phyloP scores from a whole-genome alignment of 345 rosid species.

The Populus simonii region DNA sequence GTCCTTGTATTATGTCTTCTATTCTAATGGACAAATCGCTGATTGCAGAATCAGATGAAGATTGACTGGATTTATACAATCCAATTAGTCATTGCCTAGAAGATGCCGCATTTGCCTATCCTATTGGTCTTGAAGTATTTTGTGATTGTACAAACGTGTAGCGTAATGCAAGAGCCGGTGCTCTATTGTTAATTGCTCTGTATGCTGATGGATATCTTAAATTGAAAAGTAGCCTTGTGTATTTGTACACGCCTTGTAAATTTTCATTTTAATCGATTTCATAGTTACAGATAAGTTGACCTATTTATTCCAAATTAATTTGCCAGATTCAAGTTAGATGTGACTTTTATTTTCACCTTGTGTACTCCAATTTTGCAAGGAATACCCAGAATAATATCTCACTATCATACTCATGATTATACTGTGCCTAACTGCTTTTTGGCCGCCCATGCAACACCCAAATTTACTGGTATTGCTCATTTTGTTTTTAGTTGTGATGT shows the following conservation, averaged over 20 bases:
- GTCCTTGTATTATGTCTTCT: not conserved
- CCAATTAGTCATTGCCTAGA: not conserved
- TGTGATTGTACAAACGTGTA: not conserved
- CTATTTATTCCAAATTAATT: not conserved
- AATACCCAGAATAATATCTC: not conserved
- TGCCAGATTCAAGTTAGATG: not conserved
- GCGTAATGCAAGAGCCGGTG: not conserved
- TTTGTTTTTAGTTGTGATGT: too few species aligned
- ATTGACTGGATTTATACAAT: conserved; percentile 11
- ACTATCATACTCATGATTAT: not conserved
- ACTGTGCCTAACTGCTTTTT: not conserved
- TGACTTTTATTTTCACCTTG: too few species aligned
- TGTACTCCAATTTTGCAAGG: not conserved
- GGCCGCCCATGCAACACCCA: not conserved
- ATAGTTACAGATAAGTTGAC: not conserved
- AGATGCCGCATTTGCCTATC: not conserved
- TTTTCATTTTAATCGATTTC: not conserved
- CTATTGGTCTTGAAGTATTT: not conserved
- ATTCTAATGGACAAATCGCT: conserved; percentile 7
- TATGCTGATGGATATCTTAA: not conserved
- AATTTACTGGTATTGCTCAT: not conserved
- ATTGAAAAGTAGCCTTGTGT: not conserved
- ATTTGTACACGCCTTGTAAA: not conserved
- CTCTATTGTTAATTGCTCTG: not conserved
- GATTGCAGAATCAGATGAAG: conserved; percentile 56